phyloP scores from a whole-genome alignment of 345 rosid genomes.

The Aquilaria malaccensis region DNA sequence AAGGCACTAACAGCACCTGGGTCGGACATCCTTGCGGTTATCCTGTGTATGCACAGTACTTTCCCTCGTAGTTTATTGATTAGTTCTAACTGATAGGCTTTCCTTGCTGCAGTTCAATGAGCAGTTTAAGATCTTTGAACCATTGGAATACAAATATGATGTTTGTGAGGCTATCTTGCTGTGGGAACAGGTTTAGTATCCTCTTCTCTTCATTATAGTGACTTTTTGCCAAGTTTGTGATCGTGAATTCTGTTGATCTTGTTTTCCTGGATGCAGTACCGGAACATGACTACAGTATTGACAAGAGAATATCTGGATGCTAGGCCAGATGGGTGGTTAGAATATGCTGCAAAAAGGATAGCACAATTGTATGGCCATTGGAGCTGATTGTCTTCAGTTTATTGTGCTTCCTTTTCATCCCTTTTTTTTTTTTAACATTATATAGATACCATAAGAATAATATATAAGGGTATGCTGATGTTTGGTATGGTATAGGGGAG shows the following conservation, averaged over 20 bases:
- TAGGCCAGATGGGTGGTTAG: constrained; percentile 93
- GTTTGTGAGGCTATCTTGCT: constrained; percentile 77
- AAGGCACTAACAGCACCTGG: constrained; percentile 97
- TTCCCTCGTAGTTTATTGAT: neutral
- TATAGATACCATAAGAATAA: neutral
- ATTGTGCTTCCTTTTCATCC: neutral
- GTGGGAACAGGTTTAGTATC: constrained; percentile 88
- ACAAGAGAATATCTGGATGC: constrained; percentile 91
- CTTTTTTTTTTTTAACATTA: neutral
- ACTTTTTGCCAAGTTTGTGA: neutral
- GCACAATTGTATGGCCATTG: constrained; percentile 65
- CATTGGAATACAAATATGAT: constrained; percentile 85
- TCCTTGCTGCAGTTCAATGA: constrained; percentile 59
- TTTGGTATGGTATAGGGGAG: constrained; percentile 49
- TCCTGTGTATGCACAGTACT: neutral
- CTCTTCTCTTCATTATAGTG: neutral
- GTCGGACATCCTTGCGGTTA: constrained; percentile 28
- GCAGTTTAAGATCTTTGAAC: constrained; percentile 80
- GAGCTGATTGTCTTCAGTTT: neutral
- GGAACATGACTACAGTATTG: constrained; percentile 93
- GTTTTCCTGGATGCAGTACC: constrained; percentile 54
- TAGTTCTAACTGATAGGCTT: constrained; percentile 10
- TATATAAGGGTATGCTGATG: constrained; percentile 1
- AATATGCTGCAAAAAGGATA: constrained; percentile 90
- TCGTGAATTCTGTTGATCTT: constrained; percentile 15